Evolutionary conservation across 495 filamentous ascomycete species (phyloP).

Genomic region (Astrocystis sublimbata): DNA sequence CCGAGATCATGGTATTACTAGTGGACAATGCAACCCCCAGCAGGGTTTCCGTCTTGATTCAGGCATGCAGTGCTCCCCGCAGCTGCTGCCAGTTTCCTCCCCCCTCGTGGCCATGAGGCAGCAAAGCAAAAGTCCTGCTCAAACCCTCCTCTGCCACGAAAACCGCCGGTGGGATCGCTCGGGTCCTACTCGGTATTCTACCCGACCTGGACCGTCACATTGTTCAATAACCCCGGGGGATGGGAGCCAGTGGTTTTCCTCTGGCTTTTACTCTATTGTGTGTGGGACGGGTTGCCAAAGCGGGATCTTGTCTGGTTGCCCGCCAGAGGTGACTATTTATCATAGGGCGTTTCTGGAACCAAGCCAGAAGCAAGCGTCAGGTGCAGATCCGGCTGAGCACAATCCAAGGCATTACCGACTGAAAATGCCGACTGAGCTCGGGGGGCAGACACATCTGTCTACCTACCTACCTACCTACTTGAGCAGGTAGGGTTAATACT

Average conservation of each 20-base stretch:
- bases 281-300: not conserved
- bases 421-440: no score
- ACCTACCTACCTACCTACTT: no score
- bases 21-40: conserved; percentile 3
- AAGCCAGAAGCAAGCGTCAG: not conserved
- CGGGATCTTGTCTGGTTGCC: not conserved
- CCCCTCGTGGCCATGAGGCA: conserved; percentile 8
- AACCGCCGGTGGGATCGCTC: not conserved
- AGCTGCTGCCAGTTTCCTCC: conserved; percentile 5
- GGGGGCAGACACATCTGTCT: no score
- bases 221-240: not conserved
- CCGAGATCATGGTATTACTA: not conserved
- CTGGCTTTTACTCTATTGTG: no score
- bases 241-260: not conserved
- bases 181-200: not conserved
- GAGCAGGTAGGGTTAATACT: no score
- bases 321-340: conserved; percentile 3
- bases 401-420: no score
- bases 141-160: not conserved
- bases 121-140: no score
- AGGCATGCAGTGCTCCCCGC: conserved; percentile 5
- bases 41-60: conserved; percentile 15
- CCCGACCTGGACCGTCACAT: conserved; percentile 1
- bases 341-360: conserved; percentile 13
- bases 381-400: conserved; percentile 7